Base-by-base conservation (phyloP, 1,284 basidiomycete species). In the Tylopilus sp. region DNA sequence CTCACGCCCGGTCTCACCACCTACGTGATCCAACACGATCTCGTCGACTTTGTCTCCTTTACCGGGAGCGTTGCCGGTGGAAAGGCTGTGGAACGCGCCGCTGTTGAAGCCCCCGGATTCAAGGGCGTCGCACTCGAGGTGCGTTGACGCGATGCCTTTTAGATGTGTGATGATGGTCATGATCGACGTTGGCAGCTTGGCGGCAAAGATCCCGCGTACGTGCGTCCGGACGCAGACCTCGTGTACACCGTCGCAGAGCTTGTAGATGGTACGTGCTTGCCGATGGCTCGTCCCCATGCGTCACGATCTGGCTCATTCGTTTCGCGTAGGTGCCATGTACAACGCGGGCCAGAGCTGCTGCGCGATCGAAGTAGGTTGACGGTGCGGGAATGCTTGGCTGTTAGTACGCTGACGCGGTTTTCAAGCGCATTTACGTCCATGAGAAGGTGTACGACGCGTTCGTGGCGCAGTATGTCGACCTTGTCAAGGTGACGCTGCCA, bases 291-390 rank as follows among this genome's bases (percentile, higher is more conserved):
- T 47, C 19, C 22, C 41, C 19, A 6, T 47, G 22, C 19, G 29
- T 29, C 29, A 29, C 29, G 29, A 22, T 22, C 7, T 19, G 44
- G 19, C 19, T 47, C 6, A 47, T 8, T 8, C 10, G 26, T 22
- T 49, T 49, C 24, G 41, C 51, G 2, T 70, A 94, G 93, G 94
- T 61, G 93, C 95, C 36, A 91, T 97, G 82, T 99, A 96, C 86
- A 98, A 98, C 80, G 96, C 96, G 19, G 97, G 96, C 1, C 96
- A 98, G 78, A 95, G 93, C 69, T 96, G 95, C 76, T 96, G 95
- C 74, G 88, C 92, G 0, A 84, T 97, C 69, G 93, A 95, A 83
- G 89, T 94, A 71, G 41, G 82, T 53, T 19, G 33, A 39, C 41
- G 26, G 22, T 29, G 18, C n/a, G n/a, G 8, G 26, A 19, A 15